phyloP scores from a whole-genome alignment of 1,284 basidiomycete species.

The Ustilago hordei region DNA sequence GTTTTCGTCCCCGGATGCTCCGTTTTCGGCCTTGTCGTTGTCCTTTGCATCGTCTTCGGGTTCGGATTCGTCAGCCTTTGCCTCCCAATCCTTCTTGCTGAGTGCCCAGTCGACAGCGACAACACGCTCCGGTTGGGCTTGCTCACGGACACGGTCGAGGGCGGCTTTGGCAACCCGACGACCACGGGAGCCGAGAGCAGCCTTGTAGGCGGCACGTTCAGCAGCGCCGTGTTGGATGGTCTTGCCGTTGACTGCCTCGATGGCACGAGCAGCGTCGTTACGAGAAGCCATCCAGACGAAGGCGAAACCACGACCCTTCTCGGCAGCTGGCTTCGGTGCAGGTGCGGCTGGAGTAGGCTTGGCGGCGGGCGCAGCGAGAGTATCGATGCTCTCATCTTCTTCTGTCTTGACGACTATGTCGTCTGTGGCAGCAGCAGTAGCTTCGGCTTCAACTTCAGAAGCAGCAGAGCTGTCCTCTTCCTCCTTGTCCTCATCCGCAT shows the following conservation, averaged over 20 bases:
- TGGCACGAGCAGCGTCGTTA: constrained; percentile 85
- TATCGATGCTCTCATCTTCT: constrained; percentile 19
- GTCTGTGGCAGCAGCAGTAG: constrained; percentile 79
- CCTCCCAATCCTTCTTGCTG: constrained; percentile 91
- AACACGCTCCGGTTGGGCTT: constrained; percentile 73
- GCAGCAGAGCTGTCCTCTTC: constrained; percentile 58
- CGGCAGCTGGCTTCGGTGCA: constrained; percentile 74
- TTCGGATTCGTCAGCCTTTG: constrained; percentile 72
- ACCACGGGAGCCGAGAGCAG: constrained; percentile 75
- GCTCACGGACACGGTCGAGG: constrained; percentile 47
- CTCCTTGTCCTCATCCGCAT: constrained; percentile 50
- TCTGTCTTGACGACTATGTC: constrained; percentile 65
- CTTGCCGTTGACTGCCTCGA: constrained; percentile 85
- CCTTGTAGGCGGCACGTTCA: constrained; percentile 76
- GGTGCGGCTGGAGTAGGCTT: constrained; percentile 13
- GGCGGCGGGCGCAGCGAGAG: constrained; percentile 1
- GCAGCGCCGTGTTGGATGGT: constrained; percentile 78
- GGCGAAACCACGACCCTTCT: constrained; percentile 84
- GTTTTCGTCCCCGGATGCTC: constrained; percentile 68
- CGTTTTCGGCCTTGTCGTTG: constrained; percentile 59
- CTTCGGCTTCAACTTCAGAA: constrained; percentile 1
- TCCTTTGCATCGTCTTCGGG: constrained; percentile 71
- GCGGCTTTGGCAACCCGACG: constrained; percentile 75
- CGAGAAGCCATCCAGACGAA: constrained; percentile 94
- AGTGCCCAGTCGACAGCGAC: constrained; percentile 97